A percentile compares a stretch with the other conserved stretches of the same genome.
These are phyloP conservation scores for Fistulifera solaris DNA, from an alignment of 108 stramenopile genomes.

Conservation along the genomic window DNA sequence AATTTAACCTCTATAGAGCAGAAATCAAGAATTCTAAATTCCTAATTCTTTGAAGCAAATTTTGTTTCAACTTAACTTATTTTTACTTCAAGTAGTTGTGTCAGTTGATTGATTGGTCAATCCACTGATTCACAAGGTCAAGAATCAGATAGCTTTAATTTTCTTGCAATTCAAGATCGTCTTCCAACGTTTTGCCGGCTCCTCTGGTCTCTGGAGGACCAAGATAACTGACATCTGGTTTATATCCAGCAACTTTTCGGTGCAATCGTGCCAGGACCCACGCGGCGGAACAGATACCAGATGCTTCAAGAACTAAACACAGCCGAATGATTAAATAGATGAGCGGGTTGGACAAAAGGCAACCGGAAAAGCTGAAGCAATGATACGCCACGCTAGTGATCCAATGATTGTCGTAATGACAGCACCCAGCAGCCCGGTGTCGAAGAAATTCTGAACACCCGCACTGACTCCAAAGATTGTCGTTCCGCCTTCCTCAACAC, in stretches of 20 bases:
- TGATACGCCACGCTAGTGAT: constrained; percentile 41
- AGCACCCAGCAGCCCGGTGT: constrained; percentile 45
- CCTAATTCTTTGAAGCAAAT: too few species aligned
- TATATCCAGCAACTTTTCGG: constrained; percentile 17
- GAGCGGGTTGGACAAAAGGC: constrained; percentile 42
- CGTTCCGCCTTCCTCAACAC: constrained; percentile 15
- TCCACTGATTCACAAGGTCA: too few species aligned
- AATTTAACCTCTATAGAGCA: too few species aligned
- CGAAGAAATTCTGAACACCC: constrained; percentile 38
- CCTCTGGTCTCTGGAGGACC: constrained; percentile 1
- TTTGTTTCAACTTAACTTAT: too few species aligned
- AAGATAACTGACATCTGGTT: constrained; percentile 33
- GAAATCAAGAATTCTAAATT: too few species aligned
- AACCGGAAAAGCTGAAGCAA: constrained; percentile 40
- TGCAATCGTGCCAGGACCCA: constrained; percentile 26
- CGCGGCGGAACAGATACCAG: constrained; percentile 39
- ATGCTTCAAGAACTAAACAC: constrained; percentile 33
- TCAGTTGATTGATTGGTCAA: too few species aligned
- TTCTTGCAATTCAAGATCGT: too few species aligned
- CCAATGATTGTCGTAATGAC: constrained; percentile 44
- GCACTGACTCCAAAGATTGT: constrained; percentile 39
- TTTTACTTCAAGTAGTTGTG: too few species aligned
- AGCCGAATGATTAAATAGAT: constrained; percentile 35
- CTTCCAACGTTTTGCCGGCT: too few species aligned
- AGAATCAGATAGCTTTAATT: too few species aligned